Evolutionary conservation across 2,329 filamentous ascomycete species (phyloP).

Genomic region (Akanthomyces uredinophilus): DNA sequence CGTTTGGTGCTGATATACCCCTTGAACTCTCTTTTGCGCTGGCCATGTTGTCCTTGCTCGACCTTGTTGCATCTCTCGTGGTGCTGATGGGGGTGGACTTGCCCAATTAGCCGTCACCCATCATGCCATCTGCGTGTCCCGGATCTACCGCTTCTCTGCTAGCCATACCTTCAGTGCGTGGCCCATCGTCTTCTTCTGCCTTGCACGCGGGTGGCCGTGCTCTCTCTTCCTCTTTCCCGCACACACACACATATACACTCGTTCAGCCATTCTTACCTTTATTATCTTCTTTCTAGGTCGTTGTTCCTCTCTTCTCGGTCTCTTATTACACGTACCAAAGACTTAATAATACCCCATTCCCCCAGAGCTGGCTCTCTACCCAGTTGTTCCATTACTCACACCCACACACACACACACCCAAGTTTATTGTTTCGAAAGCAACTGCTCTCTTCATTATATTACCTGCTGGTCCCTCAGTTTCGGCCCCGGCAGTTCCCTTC

Average conservation of each 20-base stretch:
- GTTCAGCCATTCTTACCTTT: not conserved
- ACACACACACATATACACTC: slow-evolving; percentile 11
- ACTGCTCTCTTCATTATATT: not conserved
- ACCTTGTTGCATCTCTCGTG: not conserved
- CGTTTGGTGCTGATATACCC: slow-evolving; percentile 1
- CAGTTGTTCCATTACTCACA: not conserved
- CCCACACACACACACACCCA: not conserved
- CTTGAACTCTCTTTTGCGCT: slow-evolving; percentile 16
- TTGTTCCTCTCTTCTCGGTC: not conserved
- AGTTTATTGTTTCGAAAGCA: slow-evolving; percentile 6
- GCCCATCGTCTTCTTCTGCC: not conserved
- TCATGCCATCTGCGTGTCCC: slow-evolving; percentile 6
- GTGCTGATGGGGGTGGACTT: not conserved
- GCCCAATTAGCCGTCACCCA: not conserved
- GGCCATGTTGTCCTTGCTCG: not conserved
- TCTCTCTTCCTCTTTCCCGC: not conserved
- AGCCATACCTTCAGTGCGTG: not conserved
- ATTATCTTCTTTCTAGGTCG: not conserved
- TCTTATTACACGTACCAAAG: not conserved
- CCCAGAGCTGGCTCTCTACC: slow-evolving; percentile 11
- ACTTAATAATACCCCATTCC: slow-evolving; percentile 5
- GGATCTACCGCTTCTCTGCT: slow-evolving; percentile 5
- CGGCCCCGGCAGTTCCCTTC: not conserved
- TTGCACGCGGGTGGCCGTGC: not conserved
- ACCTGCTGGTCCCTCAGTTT: not conserved